Conservation (phyloP, 805 yeast genomes). For the Groenewaldozyma salmanticensis region DNA sequence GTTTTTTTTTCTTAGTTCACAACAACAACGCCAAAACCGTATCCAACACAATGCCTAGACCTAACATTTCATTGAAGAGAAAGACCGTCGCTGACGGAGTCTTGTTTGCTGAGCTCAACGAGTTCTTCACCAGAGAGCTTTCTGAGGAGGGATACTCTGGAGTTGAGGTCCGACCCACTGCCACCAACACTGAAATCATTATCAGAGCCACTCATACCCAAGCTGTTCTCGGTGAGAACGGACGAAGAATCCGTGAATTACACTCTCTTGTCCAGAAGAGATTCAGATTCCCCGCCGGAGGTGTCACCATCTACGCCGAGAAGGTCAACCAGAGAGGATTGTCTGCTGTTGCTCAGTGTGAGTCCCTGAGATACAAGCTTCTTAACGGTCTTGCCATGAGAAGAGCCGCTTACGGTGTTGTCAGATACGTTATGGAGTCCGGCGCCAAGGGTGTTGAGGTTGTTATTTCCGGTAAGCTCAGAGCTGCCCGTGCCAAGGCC, state of each 20-base stretch:
- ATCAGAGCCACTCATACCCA: slow-evolving; percentile 99
- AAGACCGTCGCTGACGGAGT: slow-evolving; percentile 99
- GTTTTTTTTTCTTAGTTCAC: too few relatives aligned
- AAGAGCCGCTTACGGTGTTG: slow-evolving; percentile 99
- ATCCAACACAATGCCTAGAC: slow-evolving; percentile 25
- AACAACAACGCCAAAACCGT: too few relatives aligned
- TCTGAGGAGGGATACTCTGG: slow-evolving; percentile 99
- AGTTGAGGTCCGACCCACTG: slow-evolving; percentile 98
- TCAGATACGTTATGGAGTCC: slow-evolving; percentile 99
- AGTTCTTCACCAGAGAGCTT: slow-evolving; percentile 99
- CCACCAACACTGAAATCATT: slow-evolving; percentile 95
- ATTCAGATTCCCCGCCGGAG: slow-evolving; percentile 91
- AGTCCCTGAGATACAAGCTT: slow-evolving; percentile 95
- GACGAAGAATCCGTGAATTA: slow-evolving; percentile 99
- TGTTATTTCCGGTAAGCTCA: slow-evolving; percentile 98
- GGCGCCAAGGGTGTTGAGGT: slow-evolving; percentile 99
- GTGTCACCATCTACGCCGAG: slow-evolving; percentile 94
- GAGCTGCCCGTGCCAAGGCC: slow-evolving; percentile 99
- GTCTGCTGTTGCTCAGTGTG: slow-evolving; percentile 99
- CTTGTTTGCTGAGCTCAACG: slow-evolving; percentile 99
- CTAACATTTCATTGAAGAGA: slow-evolving; percentile 89
- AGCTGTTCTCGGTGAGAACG: slow-evolving; percentile 98
- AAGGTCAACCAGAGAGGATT: slow-evolving; percentile 99
- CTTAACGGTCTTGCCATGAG: slow-evolving; percentile 98
- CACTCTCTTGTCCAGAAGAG: slow-evolving; percentile 97